Evolutionary conservation across 1,284 basidiomycete species (phyloP).

Genomic region (Ceratobasidium papillatum): DNA sequence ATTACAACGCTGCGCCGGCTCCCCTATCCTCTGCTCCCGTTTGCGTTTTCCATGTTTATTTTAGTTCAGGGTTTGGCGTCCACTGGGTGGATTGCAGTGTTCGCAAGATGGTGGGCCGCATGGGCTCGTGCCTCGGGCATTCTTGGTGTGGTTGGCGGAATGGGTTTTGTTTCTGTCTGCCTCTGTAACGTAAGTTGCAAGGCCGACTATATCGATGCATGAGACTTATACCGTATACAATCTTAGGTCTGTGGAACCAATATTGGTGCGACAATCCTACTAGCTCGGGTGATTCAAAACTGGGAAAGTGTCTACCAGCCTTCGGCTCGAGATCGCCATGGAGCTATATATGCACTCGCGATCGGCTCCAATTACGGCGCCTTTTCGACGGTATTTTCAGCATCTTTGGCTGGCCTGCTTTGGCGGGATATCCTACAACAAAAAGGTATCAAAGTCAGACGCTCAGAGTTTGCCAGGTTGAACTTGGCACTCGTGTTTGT

Average conservation of each 20-base stretch:
- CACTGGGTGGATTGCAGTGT: constrained; percentile 92
- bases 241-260: constrained; percentile 85
- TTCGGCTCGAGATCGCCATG: constrained; percentile 51
- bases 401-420: constrained; percentile 88
- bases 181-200: constrained; percentile 75
- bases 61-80: constrained; percentile 85
- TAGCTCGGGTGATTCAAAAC: constrained; percentile 67
- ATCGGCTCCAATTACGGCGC: constrained; percentile 92
- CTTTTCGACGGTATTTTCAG: constrained; percentile 89
- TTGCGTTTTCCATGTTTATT: constrained; percentile 96
- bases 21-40: constrained; percentile 85
- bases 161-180: constrained; percentile 66
- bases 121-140: constrained; percentile 56
- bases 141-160: constrained; percentile 58
- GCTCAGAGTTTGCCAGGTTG: constrained; percentile 74
- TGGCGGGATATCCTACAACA: constrained; percentile 84
- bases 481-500: constrained; percentile 73
- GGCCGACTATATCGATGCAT: neutral
- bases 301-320: constrained; percentile 48
- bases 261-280: constrained; percentile 94
- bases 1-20: constrained; percentile 73
- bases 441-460: constrained; percentile 77
- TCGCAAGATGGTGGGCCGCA: constrained; percentile 74
- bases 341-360: constrained; percentile 67
- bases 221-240: constrained; percentile 39